phyloP scores from a whole-genome alignment of 2,329 filamentous ascomycete genomes.

The Sporothrix pseudoabietina region DNA sequence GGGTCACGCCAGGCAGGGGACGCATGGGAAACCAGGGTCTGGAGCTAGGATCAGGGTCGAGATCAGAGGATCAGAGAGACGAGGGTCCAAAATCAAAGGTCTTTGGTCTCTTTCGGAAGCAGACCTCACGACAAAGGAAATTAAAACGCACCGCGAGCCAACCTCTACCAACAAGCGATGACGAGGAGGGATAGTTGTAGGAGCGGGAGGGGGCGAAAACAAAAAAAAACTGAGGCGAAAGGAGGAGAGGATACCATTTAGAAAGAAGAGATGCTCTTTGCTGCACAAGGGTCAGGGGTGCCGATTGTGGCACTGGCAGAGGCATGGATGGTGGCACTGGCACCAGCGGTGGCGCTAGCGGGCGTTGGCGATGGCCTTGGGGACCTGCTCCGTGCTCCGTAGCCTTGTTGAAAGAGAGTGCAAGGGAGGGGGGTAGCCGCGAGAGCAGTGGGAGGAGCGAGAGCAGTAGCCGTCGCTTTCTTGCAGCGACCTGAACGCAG shows the following conservation, averaged over 20 bases:
- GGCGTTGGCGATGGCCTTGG: background rate
- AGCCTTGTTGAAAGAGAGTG: slow-evolving; percentile 4
- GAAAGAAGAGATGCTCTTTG: background rate
- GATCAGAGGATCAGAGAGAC: background rate
- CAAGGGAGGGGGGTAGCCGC: background rate
- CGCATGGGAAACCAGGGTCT: background rate
- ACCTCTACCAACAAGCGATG: background rate
- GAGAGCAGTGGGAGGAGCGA: background rate
- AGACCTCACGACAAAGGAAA: background rate
- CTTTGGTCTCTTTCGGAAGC: background rate
- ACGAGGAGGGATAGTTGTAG: background rate
- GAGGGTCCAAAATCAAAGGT: background rate
- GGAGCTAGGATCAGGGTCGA: background rate
- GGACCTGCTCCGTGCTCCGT: slow-evolving; percentile 10
- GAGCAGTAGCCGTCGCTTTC: background rate
- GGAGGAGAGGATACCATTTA: background rate
- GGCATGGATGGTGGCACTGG: background rate
- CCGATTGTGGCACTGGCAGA: background rate
- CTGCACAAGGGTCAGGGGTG: slow-evolving; percentile 1
- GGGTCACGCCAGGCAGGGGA: background rate
- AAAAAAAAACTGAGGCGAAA: background rate
- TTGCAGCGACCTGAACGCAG: background rate
- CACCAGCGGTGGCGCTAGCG: background rate
- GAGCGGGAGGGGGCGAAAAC: background rate
- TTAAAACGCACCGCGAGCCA: slow-evolving; percentile 7